Base-by-base conservation (phyloP, 139 green algal genomes). In the Pleodorina starrii region DNA sequence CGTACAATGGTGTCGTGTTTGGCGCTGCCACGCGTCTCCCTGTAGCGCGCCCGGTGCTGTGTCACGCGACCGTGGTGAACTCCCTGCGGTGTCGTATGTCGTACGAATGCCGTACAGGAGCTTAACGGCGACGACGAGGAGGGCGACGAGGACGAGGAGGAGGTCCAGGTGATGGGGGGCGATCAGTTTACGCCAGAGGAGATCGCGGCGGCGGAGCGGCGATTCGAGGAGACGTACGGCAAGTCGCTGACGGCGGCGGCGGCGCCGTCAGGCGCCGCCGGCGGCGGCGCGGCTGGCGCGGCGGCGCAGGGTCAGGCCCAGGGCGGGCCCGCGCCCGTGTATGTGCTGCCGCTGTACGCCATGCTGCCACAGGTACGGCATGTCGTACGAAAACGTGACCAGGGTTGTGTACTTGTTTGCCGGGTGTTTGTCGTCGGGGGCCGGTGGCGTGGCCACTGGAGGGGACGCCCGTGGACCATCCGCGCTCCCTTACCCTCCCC, bases 301-400 rank as follows among this genome's bases (percentile, higher is more conserved):
- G 85, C 71, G 36, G 73, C 75, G 76, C 12, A 9, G 66, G 68
- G 19, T 27, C 35, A 9, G 9, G 68, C 14, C 7, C 68, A 76
- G 68, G 51, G 57, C 3, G 83, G 32, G 5, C 48, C 75, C 19
- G 83, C 38, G 5, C 92, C 94, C 0, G 77, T 98, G 38, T 94
- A 98, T 81, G 97, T 99, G 69, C 93, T 99, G 69, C 97, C 98
- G n/a, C 94, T 99, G 88, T 99, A 99, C 88, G 98, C 97, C 0
- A 97, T 98, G 94, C 94, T 99, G 84, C 94, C 96, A 23, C 82
- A 90, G 84, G 86, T 85, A 38, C 29, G 54, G 6, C 29, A 17
- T 60, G 51, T 21, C 29, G 54, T 12, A 66, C 7, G 54, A 4
- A n/a, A n/a, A n/a, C n/a, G n/a, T n/a, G n/a, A n/a, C n/a, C n/a